Conservation (phyloP, 1,139 yeast genomes). For the Suhomyces ambrosiae region DNA sequence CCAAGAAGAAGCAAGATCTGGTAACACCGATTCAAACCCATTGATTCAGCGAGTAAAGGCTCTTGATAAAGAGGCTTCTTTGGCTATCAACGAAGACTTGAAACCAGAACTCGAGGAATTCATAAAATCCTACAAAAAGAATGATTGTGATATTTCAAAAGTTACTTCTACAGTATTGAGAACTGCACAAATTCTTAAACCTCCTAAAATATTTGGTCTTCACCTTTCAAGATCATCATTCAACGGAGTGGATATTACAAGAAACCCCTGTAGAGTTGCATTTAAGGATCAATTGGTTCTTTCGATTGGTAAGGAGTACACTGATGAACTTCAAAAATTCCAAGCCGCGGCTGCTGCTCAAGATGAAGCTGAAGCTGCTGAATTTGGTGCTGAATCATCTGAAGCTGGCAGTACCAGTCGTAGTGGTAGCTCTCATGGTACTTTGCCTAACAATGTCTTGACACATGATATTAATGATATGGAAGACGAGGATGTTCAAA, state of each 20-base stretch:
- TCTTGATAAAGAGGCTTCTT: constrained; percentile 33
- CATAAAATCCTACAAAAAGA: constrained; percentile 46
- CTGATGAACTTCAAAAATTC: constrained; percentile 39
- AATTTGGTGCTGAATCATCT: constrained; percentile 5
- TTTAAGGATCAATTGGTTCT: constrained; percentile 62
- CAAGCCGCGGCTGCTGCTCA: constrained; percentile 29
- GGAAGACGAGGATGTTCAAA: constrained; percentile 48
- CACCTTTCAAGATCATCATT: constrained; percentile 84
- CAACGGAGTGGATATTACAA: constrained; percentile 66
- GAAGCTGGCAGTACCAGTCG: constrained; percentile 7
- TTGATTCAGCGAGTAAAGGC: constrained; percentile 20
- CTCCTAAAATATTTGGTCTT: constrained; percentile 72
- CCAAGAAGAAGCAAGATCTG: constrained; percentile 19
- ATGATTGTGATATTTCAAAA: constrained; percentile 46
- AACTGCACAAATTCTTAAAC: constrained; percentile 58
- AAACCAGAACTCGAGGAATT: constrained; percentile 45
- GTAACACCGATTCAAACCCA: constrained; percentile 3
- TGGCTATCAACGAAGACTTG: constrained; percentile 66
- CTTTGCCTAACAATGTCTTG: constrained; percentile 29
- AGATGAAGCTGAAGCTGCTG: constrained; percentile 18
- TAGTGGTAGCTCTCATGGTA: constrained; percentile 5
- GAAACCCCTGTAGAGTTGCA: constrained; percentile 75
- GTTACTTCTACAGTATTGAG: constrained; percentile 68
- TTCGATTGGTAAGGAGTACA: constrained; percentile 49
- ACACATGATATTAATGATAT: constrained; percentile 48